These are phyloP conservation scores for Blastobotrys elegans DNA, from an alignment of 1,139 yeast genomes.

Conservation along the genomic window DNA sequence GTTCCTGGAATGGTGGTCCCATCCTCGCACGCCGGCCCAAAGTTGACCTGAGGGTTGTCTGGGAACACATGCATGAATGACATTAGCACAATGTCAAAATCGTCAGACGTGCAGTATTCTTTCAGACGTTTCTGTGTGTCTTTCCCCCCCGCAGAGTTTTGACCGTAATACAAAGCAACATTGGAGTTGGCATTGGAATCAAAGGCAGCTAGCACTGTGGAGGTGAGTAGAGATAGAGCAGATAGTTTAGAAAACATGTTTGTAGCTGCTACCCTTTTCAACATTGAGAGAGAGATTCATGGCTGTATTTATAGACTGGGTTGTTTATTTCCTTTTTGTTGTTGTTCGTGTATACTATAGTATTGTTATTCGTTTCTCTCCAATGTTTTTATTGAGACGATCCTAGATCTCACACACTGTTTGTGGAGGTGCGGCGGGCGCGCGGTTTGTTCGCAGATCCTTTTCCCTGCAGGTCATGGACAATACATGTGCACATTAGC, in stretches of 20 bases:
- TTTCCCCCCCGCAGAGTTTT: constrained; percentile 58
- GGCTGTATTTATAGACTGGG: no score
- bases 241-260: neutral
- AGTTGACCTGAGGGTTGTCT: constrained; percentile 55
- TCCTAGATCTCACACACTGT: no score
- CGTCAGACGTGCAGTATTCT: constrained; percentile 55
- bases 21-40: constrained; percentile 58
- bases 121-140: constrained; percentile 62
- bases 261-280: no score
- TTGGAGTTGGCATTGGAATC: constrained; percentile 12
- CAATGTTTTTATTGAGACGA: no score
- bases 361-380: neutral
- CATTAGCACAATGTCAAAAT: constrained; percentile 62
- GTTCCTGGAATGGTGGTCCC: constrained; percentile 46
- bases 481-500: no score
- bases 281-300: no score
- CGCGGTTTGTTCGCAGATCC: no score
- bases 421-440: no score
- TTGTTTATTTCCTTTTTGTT: no score
- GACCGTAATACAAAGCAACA: constrained; percentile 84
- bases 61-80: constrained; percentile 72
- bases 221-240: neutral
- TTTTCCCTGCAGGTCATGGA: no score
- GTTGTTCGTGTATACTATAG: constrained; percentile 1
- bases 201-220: neutral